These are phyloP conservation scores for Thalassiosira livingstoniorum DNA, from an alignment of 352 stramenopile species.

Conservation along the genomic window DNA sequence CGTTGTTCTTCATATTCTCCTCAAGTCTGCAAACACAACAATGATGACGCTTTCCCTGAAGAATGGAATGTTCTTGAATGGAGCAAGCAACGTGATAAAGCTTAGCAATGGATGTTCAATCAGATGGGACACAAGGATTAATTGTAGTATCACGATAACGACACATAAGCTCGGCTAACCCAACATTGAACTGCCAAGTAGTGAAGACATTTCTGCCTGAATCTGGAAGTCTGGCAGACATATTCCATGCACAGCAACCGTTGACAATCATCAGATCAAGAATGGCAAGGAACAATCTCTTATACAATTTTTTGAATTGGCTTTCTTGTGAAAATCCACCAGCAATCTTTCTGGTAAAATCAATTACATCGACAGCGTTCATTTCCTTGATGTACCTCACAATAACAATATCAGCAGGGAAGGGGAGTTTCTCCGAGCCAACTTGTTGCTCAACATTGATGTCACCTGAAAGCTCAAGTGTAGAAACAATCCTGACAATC, in stretches of 20 bases:
- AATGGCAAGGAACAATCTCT: background rate
- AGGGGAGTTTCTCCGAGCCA: too few relatives aligned
- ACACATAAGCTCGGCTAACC: background rate
- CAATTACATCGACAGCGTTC: background rate
- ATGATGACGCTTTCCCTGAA: background rate
- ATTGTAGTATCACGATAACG: too few relatives aligned
- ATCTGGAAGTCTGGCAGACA: background rate
- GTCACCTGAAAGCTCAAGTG: background rate
- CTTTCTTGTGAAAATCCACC: background rate
- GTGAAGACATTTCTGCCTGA: background rate
- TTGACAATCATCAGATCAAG: too few relatives aligned
- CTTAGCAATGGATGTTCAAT: background rate
- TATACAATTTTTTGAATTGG: background rate
- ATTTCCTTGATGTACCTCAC: background rate
- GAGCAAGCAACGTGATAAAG: background rate
- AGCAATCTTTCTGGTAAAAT: background rate
- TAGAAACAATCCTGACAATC: background rate
- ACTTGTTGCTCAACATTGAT: background rate
- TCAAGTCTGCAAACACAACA: background rate
- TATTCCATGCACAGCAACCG: background rate
- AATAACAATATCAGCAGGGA: too few relatives aligned
- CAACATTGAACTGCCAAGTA: background rate
- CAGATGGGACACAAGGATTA: too few relatives aligned
- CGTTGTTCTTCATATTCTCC: too few relatives aligned
- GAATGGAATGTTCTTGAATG: background rate